Evolutionary conservation across 371 early-diverging fungal species (phyloP).

Genomic region (Mortierella sp.): DNA sequence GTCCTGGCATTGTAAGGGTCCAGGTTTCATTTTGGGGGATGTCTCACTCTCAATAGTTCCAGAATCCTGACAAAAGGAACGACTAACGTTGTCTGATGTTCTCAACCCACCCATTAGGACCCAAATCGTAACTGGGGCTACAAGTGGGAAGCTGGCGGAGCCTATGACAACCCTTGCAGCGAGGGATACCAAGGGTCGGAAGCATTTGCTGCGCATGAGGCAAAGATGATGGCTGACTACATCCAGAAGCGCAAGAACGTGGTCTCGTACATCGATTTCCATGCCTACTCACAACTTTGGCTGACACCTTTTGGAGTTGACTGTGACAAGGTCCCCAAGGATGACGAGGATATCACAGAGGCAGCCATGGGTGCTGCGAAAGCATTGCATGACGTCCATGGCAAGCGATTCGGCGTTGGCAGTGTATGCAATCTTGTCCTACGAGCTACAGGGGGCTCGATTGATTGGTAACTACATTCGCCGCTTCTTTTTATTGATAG

Average conservation of each 20-base stretch:
- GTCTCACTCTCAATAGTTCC: not conserved
- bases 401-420: constrained; percentile 61
- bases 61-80: not conserved
- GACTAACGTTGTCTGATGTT: not conserved
- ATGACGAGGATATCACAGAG: constrained; percentile 53
- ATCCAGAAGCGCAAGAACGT: constrained; percentile 45
- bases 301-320: constrained; percentile 57
- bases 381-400: constrained; percentile 60
- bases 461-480: constrained; percentile 49
- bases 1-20: constrained; percentile 55
- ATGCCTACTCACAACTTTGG: constrained; percentile 67
- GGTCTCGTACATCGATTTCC: constrained; percentile 63
- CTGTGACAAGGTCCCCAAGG: constrained; percentile 47
- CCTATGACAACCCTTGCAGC: constrained; percentile 52
- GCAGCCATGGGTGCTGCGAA: constrained; percentile 55
- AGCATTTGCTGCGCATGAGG: constrained; percentile 55
- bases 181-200: constrained; percentile 57
- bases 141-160: constrained; percentile 47
- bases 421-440: constrained; percentile 65
- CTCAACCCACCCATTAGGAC: constrained; percentile 15
- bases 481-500: no score
- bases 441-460: constrained; percentile 56
- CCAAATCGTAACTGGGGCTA: constrained; percentile 57
- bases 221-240: constrained; percentile 58
- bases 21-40: not conserved